Conservation (phyloP, 1,139 yeast genomes). For the Sugiyamaella sp. region DNA sequence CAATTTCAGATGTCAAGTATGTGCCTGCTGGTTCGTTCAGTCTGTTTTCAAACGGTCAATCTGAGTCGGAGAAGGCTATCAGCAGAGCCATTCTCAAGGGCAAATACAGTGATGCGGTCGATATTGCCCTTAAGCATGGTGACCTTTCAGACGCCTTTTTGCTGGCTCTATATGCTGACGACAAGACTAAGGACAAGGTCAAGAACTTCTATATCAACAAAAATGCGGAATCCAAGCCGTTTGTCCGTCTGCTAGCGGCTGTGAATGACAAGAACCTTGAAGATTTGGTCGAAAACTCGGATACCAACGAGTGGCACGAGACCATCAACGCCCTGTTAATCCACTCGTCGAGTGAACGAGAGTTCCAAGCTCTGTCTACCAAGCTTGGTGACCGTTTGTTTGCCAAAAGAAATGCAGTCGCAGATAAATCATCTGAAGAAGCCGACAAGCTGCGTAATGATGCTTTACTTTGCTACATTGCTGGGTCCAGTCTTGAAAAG, state of each 20-base stretch:
- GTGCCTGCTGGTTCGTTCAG: conserved; percentile 50
- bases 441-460: conserved; percentile 56
- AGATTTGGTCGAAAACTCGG: conserved; percentile 79
- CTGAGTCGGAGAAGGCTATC: conserved; percentile 52
- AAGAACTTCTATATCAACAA: conserved; percentile 69
- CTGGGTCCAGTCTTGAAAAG: conserved; percentile 80
- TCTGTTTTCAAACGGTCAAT: conserved; percentile 45
- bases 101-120: conserved; percentile 68
- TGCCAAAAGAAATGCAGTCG: conserved; percentile 35
- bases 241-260: conserved; percentile 75
- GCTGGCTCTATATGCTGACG: conserved; percentile 71
- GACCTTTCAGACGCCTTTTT: conserved; percentile 78
- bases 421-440: conserved; percentile 32
- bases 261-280: conserved; percentile 60
- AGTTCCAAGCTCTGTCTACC: conserved; percentile 58
- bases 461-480: conserved; percentile 78
- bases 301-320: conserved; percentile 80
- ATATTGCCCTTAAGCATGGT: conserved; percentile 63
- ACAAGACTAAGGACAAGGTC: conserved; percentile 62
- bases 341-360: conserved; percentile 48
- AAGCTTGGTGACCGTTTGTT: conserved; percentile 75
- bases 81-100: conserved; percentile 64
- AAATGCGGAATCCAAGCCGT: conserved; percentile 54
- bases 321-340: conserved; percentile 72
- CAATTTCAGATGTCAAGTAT: conserved; percentile 30